Evolutionary conservation across 2,329 filamentous ascomycete species (phyloP).

Genomic region (Coleophoma cylindrospora): DNA sequence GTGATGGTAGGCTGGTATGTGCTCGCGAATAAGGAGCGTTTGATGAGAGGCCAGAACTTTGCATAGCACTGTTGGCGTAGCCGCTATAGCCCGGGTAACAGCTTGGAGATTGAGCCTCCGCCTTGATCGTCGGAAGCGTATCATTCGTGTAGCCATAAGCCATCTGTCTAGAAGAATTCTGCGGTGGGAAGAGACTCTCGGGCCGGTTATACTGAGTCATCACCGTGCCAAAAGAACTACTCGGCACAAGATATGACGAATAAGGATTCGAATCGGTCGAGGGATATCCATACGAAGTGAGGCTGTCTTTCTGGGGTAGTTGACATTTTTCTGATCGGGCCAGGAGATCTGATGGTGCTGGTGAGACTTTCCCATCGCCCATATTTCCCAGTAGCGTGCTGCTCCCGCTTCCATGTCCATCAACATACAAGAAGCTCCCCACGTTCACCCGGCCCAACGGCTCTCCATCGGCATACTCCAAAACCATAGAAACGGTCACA

Average conservation of each 20-base stretch:
- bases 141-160: constrained; percentile 36
- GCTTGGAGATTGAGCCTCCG: constrained; percentile 40
- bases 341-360: constrained; percentile 38
- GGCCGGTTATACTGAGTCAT: constrained; percentile 31
- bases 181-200: constrained; percentile 23
- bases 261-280: constrained; percentile 40
- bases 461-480: constrained; percentile 51
- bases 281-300: constrained; percentile 52
- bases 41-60: constrained; percentile 35
- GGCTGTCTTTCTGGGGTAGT: constrained; percentile 38
- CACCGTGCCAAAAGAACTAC: constrained; percentile 32
- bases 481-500: constrained; percentile 53
- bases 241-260: constrained; percentile 44
- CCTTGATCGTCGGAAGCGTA: constrained; percentile 36
- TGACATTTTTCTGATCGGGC: constrained; percentile 42
- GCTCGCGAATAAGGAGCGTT: constrained; percentile 12
- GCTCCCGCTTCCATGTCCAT: constrained; percentile 26
- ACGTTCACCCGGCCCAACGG: constrained; percentile 46
- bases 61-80: constrained; percentile 33
- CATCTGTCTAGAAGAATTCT: constrained; percentile 33
- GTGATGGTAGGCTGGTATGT: constrained; percentile 18
- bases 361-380: constrained; percentile 52
- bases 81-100: constrained; percentile 43
- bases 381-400: constrained; percentile 32
- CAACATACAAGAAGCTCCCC: constrained; percentile 56